Evolutionary conservation across 2,329 filamentous ascomycete species (phyloP), one percentile per base, ranked within the genome.

Genomic region (Blastomyces silverae): DNA sequence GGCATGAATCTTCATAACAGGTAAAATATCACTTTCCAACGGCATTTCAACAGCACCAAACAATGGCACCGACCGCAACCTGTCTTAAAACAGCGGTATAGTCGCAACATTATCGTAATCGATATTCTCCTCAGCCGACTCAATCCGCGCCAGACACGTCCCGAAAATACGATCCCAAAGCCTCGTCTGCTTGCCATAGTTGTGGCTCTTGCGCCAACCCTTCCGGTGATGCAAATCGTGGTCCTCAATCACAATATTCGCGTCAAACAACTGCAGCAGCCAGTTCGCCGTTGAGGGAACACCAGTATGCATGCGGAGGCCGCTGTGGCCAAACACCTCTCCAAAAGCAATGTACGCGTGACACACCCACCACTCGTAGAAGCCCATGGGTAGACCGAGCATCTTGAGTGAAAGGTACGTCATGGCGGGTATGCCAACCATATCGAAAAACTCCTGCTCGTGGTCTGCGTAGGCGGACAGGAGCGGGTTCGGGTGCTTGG

Each of bases 351-450:
- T 71, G 61, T 79, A 81, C 62, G 78, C 72, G 62, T 80, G 76
- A 67, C 79, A 81, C 22, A 81, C 67, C 79, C 79, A 81, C 78
- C 76, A 79, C 53, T 80, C 79, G 60, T 80, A 80, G 67, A 81
- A 81, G 1, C 77, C 78, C 75, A 81, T 77, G 0, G 78, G 78
- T 3, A 80, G 59, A 0, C 78, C 77, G 44, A 77, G 72, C 0
- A 70, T 7, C 64, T 73, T 57, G 46, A 80, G 64, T 0, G 71
- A 76, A 52, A 71, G 70, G 66, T 74, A 80, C 1, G 78, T 74
- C 61, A 79, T 66, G 25, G 79, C 65, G 0, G 79, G 79, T 10
- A 81, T 75, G n/a, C 74, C 76, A 7, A 73, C 74, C 39, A 80
- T 77, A 61, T 80, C 78, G 64, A 79, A 76, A 8, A 79, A 68